Evolutionary conservation across 2,329 filamentous ascomycete species (phyloP).

Genomic region (Arthroderma uncinatum): DNA sequence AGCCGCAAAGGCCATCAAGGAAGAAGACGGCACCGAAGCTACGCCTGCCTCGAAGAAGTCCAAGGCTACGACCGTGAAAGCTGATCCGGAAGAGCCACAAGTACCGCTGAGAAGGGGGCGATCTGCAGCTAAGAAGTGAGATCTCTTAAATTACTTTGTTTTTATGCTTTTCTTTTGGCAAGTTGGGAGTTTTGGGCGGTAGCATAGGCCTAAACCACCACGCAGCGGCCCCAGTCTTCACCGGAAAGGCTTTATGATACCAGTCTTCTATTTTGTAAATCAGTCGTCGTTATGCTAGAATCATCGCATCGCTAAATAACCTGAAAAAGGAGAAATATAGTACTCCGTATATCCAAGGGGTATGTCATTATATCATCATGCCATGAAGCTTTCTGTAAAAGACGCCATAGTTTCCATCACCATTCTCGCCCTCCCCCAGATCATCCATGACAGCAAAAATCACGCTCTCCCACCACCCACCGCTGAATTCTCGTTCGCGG

Average conservation of each 20-base stretch:
- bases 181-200: background rate
- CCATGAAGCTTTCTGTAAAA: constrained; percentile 24
- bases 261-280: background rate
- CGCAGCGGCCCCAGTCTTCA: background rate
- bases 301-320: background rate
- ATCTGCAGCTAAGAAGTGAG: constrained; percentile 10
- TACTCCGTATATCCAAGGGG: background rate
- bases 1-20: background rate
- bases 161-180: background rate
- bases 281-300: background rate
- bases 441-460: constrained; percentile 51
- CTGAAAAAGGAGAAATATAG: background rate
- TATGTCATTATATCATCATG: constrained; percentile 19
- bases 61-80: background rate
- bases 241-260: background rate
- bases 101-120: constrained; percentile 12
- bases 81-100: background rate
- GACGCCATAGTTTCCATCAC: constrained; percentile 24
- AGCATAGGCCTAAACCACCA: background rate
- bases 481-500: constrained; percentile 48
- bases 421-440: constrained; percentile 16
- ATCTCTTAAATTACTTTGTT: background rate
- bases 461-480: constrained; percentile 54
- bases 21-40: background rate
- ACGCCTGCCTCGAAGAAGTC: background rate